Evolutionary conservation across 495 filamentous ascomycete genomes (phyloP).

Genomic region (Aspergillus haitiensis): DNA sequence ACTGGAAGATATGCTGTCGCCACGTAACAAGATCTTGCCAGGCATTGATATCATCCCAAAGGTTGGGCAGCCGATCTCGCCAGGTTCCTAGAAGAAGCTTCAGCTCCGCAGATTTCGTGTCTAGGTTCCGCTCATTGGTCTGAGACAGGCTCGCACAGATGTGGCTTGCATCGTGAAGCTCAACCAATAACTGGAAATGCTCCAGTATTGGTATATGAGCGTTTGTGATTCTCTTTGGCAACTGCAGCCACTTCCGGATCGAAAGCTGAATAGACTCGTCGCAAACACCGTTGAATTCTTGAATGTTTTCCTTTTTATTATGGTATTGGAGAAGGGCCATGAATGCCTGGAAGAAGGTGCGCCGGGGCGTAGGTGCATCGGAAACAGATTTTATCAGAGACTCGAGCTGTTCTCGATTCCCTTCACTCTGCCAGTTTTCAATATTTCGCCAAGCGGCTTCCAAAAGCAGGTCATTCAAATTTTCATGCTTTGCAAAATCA

Average conservation of each 20-base stretch:
- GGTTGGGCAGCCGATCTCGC: constrained; percentile 92
- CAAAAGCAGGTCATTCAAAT: constrained; percentile 93
- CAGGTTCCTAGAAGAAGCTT: constrained; percentile 93
- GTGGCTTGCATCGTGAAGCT: constrained; percentile 94
- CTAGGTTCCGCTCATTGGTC: constrained; percentile 82
- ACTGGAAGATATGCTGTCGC: constrained; percentile 97
- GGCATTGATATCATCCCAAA: constrained; percentile 98
- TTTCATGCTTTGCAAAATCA: constrained; percentile 99
- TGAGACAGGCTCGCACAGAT: constrained; percentile 85
- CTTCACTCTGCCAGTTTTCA: constrained; percentile 84
- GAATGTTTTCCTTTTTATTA: constrained; percentile 74
- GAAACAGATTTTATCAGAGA: constrained; percentile 91
- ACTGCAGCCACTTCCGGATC: constrained; percentile 96
- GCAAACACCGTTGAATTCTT: constrained; percentile 83
- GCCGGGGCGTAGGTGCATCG: constrained; percentile 90
- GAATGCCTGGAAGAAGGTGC: constrained; percentile 96
- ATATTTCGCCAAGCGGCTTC: constrained; percentile 93
- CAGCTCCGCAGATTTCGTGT: constrained; percentile 90
- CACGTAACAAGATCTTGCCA: constrained; percentile 99
- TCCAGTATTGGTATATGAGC: constrained; percentile 94
- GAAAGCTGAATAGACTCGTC: constrained; percentile 96
- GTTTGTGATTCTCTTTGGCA: constrained; percentile 89
- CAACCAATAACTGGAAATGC: constrained; percentile 98
- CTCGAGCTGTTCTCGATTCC: constrained; percentile 85
- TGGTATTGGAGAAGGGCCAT: constrained; percentile 93